Evolutionary conservation across 306 rosid genomes (phyloP), one percentile per base, ranked within the genome.

Genomic region (Arachis hypogaea): DNA sequence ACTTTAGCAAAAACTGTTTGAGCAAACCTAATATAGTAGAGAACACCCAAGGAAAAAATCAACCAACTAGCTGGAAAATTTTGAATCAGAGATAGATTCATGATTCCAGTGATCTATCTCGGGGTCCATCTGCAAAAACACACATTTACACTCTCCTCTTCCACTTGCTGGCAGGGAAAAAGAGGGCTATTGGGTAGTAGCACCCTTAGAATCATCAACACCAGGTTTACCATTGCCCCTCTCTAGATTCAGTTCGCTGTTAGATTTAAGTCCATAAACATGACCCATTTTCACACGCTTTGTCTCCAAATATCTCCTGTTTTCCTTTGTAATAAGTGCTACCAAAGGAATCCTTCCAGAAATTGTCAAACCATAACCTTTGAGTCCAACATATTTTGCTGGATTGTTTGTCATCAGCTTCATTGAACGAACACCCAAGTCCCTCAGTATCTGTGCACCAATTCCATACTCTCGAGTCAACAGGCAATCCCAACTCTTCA

Each of bases 381-480:
- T 92, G 66, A 92, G 83, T 65, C 98, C 98, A 11, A 81, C 68
- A 66, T 86, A 92, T 84, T 92, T 92, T 38, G 90, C 80, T 0
- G 98, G 98, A 78, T 92, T 92, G 87, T 92, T 92, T 29, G 98
- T 92, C 96, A 92, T 86, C 66, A 92, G 83, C 82, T 90, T 92
- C 98, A 92, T 90, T 7, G 92, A 88, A 70, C 86, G 80, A 41
- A 92, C 94, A 9, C 96, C 96, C 68, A 90, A 83, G 85, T 92
- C 92, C 72, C 94, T 78, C 68, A 92, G 73, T 9, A 90, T 89
- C 97, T 94, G 96, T 44, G 99, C 97, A 57, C 95, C 97, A 62
- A 90, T 85, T 78, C 99, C 99, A 70, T 94, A 94, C 72, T 94
- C 97, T 93, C 1, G 97, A 92, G 85, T 94, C 99, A 47, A 88